phyloP scores from a whole-genome alignment of 805 yeast genomes.

The Kodamaea hsintzibuensis region DNA sequence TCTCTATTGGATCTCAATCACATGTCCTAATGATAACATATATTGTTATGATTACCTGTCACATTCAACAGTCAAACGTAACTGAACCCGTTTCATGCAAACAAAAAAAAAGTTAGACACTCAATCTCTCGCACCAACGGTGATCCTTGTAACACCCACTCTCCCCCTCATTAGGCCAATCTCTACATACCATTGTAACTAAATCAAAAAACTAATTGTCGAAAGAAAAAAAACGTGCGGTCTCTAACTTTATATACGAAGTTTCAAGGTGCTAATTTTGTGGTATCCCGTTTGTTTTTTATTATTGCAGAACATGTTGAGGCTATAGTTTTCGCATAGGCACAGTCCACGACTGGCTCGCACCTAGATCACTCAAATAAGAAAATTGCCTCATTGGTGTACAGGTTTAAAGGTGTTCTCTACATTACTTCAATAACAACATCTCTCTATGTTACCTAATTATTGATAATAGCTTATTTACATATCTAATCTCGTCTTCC shows the following conservation, averaged over 20 bases:
- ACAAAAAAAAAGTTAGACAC: not conserved
- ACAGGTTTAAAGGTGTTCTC: not conserved
- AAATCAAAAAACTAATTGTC: slow-evolving; percentile 1
- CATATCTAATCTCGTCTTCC: not conserved
- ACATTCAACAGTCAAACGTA: not conserved
- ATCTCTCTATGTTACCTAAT: not conserved
- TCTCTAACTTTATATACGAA: slow-evolving; percentile 2
- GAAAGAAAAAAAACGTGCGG: slow-evolving; percentile 4
- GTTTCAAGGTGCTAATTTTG: not conserved
- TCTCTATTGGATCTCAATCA: not conserved
- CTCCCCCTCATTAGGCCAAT: not conserved
- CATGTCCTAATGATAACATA: not conserved
- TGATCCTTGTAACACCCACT: not conserved
- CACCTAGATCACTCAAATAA: not conserved
- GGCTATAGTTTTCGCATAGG: not conserved
- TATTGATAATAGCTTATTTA: not conserved
- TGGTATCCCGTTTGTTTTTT: not conserved
- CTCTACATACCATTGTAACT: not conserved
- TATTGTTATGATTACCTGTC: not conserved
- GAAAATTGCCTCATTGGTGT: not conserved
- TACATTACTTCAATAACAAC: not conserved
- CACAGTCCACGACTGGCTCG: not conserved
- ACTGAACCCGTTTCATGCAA: not conserved
- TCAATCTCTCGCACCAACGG: not conserved
- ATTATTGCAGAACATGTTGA: not conserved